Conservation (phyloP, 768 basidiomycete genomes). For the Tubosaeta sp. region DNA sequence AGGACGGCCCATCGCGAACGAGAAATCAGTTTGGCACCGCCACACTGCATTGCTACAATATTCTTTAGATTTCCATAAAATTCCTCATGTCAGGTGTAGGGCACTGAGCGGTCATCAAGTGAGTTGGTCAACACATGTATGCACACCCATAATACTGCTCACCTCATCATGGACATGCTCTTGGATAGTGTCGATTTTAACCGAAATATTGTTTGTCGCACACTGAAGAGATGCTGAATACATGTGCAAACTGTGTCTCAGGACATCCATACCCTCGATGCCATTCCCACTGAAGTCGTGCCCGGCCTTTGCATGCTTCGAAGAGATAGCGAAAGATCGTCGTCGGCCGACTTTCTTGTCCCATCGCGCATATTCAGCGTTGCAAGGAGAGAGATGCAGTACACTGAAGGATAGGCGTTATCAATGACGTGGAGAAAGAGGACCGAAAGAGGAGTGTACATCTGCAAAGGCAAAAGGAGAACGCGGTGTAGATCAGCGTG, state of each 20-base stretch:
- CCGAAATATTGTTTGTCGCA: conserved; percentile 48
- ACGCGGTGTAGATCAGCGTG: conserved; percentile 54
- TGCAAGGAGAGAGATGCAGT: conserved; percentile 56
- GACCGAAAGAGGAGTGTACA: no score
- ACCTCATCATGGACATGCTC: conserved; percentile 44
- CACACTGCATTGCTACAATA: no score
- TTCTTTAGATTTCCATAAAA: no score
- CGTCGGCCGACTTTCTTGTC: conserved; percentile 34
- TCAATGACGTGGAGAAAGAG: not conserved
- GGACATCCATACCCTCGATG: conserved; percentile 7
- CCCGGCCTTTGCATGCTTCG: conserved; percentile 8
- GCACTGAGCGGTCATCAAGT: no score
- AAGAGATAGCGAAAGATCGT: conserved; percentile 15
- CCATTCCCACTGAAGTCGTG: no score
- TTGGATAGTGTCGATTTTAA: conserved; percentile 60
- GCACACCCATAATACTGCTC: no score
- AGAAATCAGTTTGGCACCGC: no score
- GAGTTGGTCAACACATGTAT: no score
- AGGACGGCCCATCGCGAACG: no score
- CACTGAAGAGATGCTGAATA: conserved; percentile 3
- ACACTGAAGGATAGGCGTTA: no score
- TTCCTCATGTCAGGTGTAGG: no score
- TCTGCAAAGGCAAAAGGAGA: conserved; percentile 57
- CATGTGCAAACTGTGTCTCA: no score
- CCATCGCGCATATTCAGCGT: conserved; percentile 54